These are phyloP conservation scores for Xylaria sp. DNA, from an alignment of 2,329 filamentous ascomycete species.

Conservation along the genomic window DNA sequence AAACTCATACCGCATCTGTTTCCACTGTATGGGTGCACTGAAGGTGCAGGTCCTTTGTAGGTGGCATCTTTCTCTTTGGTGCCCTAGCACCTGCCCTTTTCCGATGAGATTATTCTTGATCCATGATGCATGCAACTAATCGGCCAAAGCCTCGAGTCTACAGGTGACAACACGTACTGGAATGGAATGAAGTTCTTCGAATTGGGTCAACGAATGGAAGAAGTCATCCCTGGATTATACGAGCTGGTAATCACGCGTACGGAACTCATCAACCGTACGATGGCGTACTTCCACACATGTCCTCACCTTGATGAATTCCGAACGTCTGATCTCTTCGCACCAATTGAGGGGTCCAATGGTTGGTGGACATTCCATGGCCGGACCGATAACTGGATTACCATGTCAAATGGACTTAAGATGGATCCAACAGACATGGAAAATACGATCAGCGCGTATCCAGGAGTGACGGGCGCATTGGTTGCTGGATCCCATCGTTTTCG, in stretches of 20 bases:
- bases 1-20: constrained; percentile 22
- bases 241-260: constrained; percentile 30
- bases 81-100: not conserved
- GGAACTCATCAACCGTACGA: constrained; percentile 19
- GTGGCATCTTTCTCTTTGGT: not conserved
- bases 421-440: constrained; percentile 40
- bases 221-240: constrained; percentile 28
- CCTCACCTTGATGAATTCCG: constrained; percentile 36
- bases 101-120: not conserved
- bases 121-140: not conserved
- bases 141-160: constrained; percentile 17
- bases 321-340: constrained; percentile 40
- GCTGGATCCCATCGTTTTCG: constrained; percentile 26
- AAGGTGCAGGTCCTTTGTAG: constrained; percentile 19
- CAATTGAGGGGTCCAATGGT: constrained; percentile 36
- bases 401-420: constrained; percentile 39
- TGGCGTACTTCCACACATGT: constrained; percentile 25
- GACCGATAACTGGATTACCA: constrained; percentile 34
- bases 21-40: constrained; percentile 24
- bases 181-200: constrained; percentile 28
- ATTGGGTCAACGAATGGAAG: constrained; percentile 31
- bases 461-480: constrained; percentile 24
- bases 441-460: constrained; percentile 29
- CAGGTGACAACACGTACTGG: constrained; percentile 23
- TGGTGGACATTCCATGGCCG: constrained; percentile 38